These are phyloP conservation scores for Telopea speciosissima DNA, from an alignment of 177 flowering plant species.

Conservation along the genomic window DNA sequence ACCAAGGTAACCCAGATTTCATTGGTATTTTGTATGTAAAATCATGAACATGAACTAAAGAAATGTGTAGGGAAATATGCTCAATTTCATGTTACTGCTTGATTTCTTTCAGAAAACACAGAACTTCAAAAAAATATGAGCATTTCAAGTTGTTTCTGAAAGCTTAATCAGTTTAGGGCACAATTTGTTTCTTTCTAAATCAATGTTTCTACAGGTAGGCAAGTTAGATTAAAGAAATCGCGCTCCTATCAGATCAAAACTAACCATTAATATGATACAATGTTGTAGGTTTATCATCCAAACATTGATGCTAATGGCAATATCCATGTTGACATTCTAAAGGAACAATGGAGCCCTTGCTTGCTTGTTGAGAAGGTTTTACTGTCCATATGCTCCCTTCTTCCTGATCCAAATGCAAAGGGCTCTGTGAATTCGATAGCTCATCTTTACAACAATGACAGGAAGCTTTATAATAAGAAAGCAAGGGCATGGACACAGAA, in stretches of 20 bases:
- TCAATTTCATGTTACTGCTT: background rate
- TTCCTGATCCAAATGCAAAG: constrained; percentile 10
- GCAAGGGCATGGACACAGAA: constrained; percentile 16
- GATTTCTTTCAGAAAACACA: no score
- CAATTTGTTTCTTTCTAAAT: no score
- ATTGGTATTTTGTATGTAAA: background rate
- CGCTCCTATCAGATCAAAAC: no score
- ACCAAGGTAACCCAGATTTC: constrained; percentile 17
- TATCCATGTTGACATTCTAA: background rate
- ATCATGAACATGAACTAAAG: background rate
- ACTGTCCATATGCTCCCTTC: background rate
- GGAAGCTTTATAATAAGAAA: background rate
- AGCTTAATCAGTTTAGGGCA: background rate
- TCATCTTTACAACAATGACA: constrained; percentile 7
- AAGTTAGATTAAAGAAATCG: no score
- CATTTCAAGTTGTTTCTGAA: no score
- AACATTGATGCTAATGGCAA: background rate
- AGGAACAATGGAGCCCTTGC: background rate
- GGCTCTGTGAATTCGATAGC: constrained; percentile 2
- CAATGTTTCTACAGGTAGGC: no score
- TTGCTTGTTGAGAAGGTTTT: background rate
- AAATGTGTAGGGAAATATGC: background rate
- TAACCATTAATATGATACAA: background rate
- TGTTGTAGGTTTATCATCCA: background rate
- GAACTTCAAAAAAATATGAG: no score